Evolutionary conservation across 768 basidiomycete species (phyloP).

Genomic region (Myochromella boudieri): DNA sequence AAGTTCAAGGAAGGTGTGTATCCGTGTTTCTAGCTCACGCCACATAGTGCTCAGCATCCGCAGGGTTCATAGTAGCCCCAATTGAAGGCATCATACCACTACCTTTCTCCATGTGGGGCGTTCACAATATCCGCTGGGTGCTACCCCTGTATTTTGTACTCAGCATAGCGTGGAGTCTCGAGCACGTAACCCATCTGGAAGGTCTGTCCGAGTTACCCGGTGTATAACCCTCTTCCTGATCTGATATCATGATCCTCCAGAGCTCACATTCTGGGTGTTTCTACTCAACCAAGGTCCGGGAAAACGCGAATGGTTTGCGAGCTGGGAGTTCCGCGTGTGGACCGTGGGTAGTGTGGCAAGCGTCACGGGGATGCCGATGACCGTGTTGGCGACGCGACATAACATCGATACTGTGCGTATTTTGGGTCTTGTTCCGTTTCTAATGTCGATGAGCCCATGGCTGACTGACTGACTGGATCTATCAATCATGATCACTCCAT

Average conservation of each 20-base stretch:
- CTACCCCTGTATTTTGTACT: slow-evolving; percentile 71
- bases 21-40: background rate
- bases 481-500: too few species aligned
- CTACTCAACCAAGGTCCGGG: slow-evolving; percentile 74
- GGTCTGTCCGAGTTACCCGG: slow-evolving; percentile 43
- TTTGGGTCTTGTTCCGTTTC: slow-evolving; percentile 4
- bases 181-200: slow-evolving; percentile 81
- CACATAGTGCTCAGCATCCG: background rate
- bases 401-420: slow-evolving; percentile 55
- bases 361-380: slow-evolving; percentile 71
- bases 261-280: slow-evolving; percentile 82
- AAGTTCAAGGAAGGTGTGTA: slow-evolving; percentile 73
- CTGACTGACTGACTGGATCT: too few species aligned
- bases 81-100: slow-evolving; percentile 48
- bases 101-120: slow-evolving; percentile 53
- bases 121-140: slow-evolving; percentile 48
- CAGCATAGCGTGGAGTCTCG: slow-evolving; percentile 74
- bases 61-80: slow-evolving; percentile 40
- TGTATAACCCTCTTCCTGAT: background rate
- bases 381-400: slow-evolving; percentile 57
- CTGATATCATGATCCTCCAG: slow-evolving; percentile 31
- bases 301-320: slow-evolving; percentile 75
- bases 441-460: too few species aligned
- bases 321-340: slow-evolving; percentile 79
- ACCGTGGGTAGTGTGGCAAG: slow-evolving; percentile 63